Base-by-base conservation (phyloP, 495 filamentous ascomycete genomes). In the Oidiodendron maius region DNA sequence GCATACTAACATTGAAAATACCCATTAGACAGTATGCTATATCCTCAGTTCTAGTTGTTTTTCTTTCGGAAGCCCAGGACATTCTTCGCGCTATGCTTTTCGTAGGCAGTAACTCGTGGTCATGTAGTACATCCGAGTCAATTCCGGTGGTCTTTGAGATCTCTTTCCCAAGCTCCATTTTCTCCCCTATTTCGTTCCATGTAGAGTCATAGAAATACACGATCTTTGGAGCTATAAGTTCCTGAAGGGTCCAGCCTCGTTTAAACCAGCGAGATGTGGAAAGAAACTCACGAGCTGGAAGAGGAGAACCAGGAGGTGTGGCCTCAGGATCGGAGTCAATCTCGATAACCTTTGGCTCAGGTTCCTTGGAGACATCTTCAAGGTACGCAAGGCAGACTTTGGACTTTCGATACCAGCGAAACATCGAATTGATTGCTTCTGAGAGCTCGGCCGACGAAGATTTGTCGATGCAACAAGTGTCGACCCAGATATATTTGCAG, bases 391-490 rank as follows among this genome's bases (percentile, higher is more conserved):
- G 69, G 45, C 69, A 71, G 5, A 67, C 44, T 0, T 2, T 8
- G 1, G 62, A 51, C 3, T 55, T 43, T 2, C 43, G 37, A 43
- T 71, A n/a, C n/a, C n/a, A n/a, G n/a, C n/a, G n/a, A n/a, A n/a
- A n/a, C n/a, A n/a, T n/a, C n/a, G n/a, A n/a, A n/a, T n/a, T n/a
- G n/a, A n/a, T n/a, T n/a, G n/a, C n/a, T n/a, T n/a, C n/a, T n/a
- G n/a, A n/a, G n/a, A 73, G n/a, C n/a, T n/a, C n/a, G n/a, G n/a
- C 67, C 66, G 71, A 5, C 51, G 45, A 67, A n/a, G 39, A 46
- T 46, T 74, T 74, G 53, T 74, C 59, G 48, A 69, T 71, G 34
- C 67, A 71, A 25, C 60, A 47, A n/a, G n/a, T n/a, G n/a, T n/a
- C n/a, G n/a, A n/a, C n/a, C n/a, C n/a, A n/a, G n/a, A n/a, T n/a